Evolutionary conservation across 108 stramenopile genomes (phyloP).

Genomic region (Skeletonema grethae): DNA sequence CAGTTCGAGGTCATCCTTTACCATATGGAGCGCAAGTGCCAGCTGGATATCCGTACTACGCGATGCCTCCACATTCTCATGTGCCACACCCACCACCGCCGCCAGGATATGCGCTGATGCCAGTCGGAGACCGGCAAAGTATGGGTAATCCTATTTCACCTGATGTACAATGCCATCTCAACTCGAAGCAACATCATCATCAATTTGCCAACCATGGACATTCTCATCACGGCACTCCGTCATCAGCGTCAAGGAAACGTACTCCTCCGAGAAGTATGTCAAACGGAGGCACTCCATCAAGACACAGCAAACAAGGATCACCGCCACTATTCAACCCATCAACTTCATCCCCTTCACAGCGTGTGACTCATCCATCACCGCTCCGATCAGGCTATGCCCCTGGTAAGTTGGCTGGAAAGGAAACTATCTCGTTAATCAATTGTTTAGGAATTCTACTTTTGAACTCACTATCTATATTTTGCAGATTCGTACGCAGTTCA

Average conservation of each 20-base stretch:
- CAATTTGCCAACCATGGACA: not conserved
- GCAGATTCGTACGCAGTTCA: not conserved
- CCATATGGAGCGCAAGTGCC: not conserved
- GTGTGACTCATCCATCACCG: not conserved
- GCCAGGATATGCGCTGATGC: conserved; percentile 1
- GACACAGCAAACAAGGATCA: not conserved
- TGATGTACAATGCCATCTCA: not conserved
- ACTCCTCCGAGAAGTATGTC: not conserved
- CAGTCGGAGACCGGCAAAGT: not conserved
- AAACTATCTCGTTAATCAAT: not conserved
- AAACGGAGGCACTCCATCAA: not conserved
- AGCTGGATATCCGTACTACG: conserved; percentile 1
- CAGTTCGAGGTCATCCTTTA: not conserved
- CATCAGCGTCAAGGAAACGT: not conserved
- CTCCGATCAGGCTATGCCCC: not conserved
- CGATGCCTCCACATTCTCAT: conserved; percentile 4
- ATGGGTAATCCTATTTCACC: not conserved
- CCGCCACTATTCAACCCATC: not conserved
- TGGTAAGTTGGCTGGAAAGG: not conserved
- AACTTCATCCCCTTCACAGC: not conserved
- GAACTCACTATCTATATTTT: not conserved
- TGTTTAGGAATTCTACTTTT: not conserved
- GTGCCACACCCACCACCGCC: not conserved
- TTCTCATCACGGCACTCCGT: not conserved
- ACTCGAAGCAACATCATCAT: not conserved